Evolutionary conservation across 2,329 filamentous ascomycete genomes (phyloP).

Genomic region (Didymella exigua): DNA sequence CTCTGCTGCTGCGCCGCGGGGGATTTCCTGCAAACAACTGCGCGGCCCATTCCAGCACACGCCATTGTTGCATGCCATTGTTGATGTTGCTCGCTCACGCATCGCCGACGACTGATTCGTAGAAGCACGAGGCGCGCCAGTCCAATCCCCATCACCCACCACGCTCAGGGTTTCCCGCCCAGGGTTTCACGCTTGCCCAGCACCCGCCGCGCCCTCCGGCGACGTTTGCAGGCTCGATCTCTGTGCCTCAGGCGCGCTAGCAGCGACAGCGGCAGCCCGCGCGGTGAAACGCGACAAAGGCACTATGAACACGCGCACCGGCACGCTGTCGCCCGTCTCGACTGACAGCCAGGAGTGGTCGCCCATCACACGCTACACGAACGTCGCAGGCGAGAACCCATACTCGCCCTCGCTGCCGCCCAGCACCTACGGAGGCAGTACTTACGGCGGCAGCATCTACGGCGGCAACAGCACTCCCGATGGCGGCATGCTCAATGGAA

Average conservation of each 20-base stretch:
- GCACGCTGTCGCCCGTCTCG: conserved; percentile 49
- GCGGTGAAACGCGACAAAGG: conserved; percentile 27
- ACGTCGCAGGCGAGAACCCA: conserved; percentile 45
- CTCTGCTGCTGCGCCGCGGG: background rate
- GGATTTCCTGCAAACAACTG: background rate
- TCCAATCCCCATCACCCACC: background rate
- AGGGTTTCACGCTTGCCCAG: conserved; percentile 9
- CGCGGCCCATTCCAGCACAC: background rate
- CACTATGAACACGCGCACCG: conserved; percentile 47
- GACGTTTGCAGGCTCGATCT: background rate
- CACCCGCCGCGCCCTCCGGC: conserved; percentile 2
- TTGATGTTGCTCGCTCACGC: conserved; percentile 1
- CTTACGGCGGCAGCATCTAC: conserved; percentile 43
- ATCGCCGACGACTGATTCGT: background rate
- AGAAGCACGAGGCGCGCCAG: conserved; percentile 2
- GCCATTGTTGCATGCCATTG: no score
- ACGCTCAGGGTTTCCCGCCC: conserved; percentile 3
- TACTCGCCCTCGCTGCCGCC: conserved; percentile 47
- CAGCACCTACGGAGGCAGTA: conserved; percentile 40
- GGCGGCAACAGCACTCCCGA: conserved; percentile 48
- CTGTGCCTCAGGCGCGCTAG: conserved; percentile 17
- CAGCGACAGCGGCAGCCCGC: conserved; percentile 27
- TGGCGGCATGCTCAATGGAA: conserved; percentile 60
- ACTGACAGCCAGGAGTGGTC: conserved; percentile 51
- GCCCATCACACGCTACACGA: conserved; percentile 48